Percentiles rank a stretch among this genome's conserved stretches.
Conservation (phyloP, 768 basidiomycete genomes). For the Termitomyces sp. region DNA sequence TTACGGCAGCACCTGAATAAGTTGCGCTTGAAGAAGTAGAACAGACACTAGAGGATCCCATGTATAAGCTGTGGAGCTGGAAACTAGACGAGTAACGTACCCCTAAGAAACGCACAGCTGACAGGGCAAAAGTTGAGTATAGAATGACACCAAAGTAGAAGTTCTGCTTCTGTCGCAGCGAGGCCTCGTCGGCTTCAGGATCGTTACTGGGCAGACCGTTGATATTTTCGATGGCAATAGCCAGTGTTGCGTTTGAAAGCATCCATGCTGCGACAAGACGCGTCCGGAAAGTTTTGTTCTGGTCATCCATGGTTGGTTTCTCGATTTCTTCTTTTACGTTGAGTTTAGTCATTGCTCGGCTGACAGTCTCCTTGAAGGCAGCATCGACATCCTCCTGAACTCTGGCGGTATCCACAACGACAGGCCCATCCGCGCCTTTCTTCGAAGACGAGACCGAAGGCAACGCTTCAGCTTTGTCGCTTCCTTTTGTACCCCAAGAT, state of each 20-base stretch:
- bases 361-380: conserved; percentile 89
- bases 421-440: conserved; percentile 68
- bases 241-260: conserved; percentile 62
- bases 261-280: conserved; percentile 84
- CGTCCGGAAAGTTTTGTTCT: conserved; percentile 91
- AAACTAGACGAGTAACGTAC: conserved; percentile 39
- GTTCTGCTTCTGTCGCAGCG: conserved; percentile 40
- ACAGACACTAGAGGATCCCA: conserved; percentile 59
- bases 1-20: conserved; percentile 78
- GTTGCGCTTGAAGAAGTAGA: conserved; percentile 80
- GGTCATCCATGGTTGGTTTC: conserved; percentile 83
- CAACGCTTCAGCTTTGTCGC: conserved; percentile 89
- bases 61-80: background rate
- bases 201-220: conserved; percentile 51
- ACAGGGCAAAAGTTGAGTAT: conserved; percentile 73
- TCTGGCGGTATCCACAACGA: conserved; percentile 83
- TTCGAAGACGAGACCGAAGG: conserved; percentile 89
- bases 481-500: conserved; percentile 94
- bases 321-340: conserved; percentile 62
- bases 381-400: conserved; percentile 88
- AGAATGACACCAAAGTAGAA: conserved; percentile 76
- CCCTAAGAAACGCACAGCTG: conserved; percentile 70
- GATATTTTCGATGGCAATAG: conserved; percentile 73
- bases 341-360: conserved; percentile 77
- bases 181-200: conserved; percentile 32